phyloP scores from a whole-genome alignment of 1,139 yeast species.

The Zygoascus sp. region DNA sequence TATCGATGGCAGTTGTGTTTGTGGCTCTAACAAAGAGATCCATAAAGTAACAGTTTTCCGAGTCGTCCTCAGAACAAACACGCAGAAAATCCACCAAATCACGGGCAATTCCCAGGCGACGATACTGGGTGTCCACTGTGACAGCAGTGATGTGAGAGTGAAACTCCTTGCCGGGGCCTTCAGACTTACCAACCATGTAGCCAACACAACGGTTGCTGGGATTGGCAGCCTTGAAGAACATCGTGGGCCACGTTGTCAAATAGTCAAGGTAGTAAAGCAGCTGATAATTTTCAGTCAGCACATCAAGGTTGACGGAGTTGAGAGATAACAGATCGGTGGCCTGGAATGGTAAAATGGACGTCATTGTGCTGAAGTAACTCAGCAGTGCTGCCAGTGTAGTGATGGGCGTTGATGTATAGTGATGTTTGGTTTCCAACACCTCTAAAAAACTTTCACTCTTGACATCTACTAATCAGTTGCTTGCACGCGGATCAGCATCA shows the following conservation, averaged over 20 bases:
- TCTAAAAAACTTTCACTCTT: slow-evolving; percentile 4
- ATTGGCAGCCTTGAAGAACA: slow-evolving; percentile 72
- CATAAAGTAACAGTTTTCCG: slow-evolving; percentile 65
- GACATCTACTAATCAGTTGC: background rate
- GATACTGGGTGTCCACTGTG: slow-evolving; percentile 74
- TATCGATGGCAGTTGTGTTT: slow-evolving; percentile 68
- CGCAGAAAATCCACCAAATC: slow-evolving; percentile 70
- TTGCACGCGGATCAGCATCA: background rate
- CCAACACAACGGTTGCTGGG: slow-evolving; percentile 31
- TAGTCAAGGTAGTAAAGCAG: slow-evolving; percentile 80
- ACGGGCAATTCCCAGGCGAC: slow-evolving; percentile 78
- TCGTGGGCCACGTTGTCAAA: slow-evolving; percentile 78
- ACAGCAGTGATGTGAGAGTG: slow-evolving; percentile 97
- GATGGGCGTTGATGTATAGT: background rate
- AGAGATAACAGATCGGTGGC: slow-evolving; percentile 74
- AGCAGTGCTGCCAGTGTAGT: background rate
- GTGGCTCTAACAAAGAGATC: slow-evolving; percentile 90
- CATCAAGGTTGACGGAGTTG: slow-evolving; percentile 77
- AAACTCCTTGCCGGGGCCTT: slow-evolving; percentile 82
- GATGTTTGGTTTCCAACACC: background rate
- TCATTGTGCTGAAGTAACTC: slow-evolving; percentile 44
- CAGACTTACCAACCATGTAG: slow-evolving; percentile 90
- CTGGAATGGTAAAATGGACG: slow-evolving; percentile 77
- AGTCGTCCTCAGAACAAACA: slow-evolving; percentile 55
- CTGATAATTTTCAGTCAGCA: slow-evolving; percentile 85